Evolutionary conservation across 1,284 basidiomycete genomes (phyloP).

Genomic region (Moesziomyces parantarcticus): DNA sequence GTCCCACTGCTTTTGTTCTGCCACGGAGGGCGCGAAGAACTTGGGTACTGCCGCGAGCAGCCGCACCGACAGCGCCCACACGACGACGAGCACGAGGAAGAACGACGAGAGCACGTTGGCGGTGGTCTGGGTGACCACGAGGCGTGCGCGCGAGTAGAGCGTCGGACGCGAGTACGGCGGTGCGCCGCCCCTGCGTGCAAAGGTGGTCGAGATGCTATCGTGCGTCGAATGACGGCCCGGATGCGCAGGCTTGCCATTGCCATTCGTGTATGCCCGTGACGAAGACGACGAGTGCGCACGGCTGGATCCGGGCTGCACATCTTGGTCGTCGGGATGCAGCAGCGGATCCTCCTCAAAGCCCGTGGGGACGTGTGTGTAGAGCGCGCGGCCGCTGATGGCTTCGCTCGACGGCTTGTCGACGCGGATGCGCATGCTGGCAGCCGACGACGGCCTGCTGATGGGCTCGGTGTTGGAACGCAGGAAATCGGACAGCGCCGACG

Average conservation of each 20-base stretch:
- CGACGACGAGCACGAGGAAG: conserved; percentile 70
- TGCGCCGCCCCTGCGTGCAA: conserved; percentile 55
- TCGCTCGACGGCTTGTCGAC: conserved; percentile 57
- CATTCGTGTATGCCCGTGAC: conserved; percentile 1
- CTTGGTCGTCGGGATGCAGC: conserved; percentile 32
- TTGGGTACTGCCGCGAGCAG: conserved; percentile 48
- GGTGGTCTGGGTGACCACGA: conserved; percentile 70
- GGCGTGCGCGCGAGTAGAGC: conserved; percentile 47
- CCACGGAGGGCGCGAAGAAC: conserved; percentile 19
- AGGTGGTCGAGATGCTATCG: conserved; percentile 31
- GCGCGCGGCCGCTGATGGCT: conserved; percentile 45
- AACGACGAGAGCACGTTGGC: conserved; percentile 71
- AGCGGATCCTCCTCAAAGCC: conserved; percentile 55
- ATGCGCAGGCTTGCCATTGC: conserved; percentile 6
- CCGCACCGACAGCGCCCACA: conserved; percentile 67
- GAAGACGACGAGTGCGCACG: conserved; percentile 1
- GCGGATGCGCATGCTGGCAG: conserved; percentile 57
- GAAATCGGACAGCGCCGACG: conserved; percentile 35
- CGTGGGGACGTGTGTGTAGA: conserved; percentile 58
- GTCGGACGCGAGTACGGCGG: conserved; percentile 53
- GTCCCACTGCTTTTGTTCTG: conserved; percentile 70
- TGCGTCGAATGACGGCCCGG: conserved; percentile 8
- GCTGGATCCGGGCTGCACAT: conserved; percentile 6
- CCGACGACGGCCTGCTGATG: conserved; percentile 53
- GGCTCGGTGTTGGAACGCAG: conserved; percentile 34